These are phyloP conservation scores for Quercus gilva DNA, from an alignment of 306 rosid species.

Conservation along the genomic window DNA sequence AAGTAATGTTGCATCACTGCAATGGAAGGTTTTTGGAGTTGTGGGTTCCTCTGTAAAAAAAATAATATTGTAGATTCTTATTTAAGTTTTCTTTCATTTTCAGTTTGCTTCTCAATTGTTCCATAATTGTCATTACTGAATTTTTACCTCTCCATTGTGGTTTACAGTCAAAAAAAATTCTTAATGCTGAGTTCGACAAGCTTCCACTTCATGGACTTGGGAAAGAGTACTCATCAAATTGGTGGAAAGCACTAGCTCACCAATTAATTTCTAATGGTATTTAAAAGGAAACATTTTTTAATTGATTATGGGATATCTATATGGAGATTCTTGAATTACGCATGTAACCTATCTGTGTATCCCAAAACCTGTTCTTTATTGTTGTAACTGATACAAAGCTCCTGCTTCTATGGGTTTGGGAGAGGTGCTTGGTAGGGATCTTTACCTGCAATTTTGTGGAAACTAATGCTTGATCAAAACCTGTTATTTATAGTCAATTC, in stretches of 20 bases:
- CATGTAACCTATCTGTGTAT: not conserved
- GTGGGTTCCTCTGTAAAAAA: not conserved
- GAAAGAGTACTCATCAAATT: conserved; percentile 64
- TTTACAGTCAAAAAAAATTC: conserved; percentile 66
- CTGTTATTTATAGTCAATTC: not conserved
- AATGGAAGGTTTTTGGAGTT: not conserved
- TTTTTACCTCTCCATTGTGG: conserved; percentile 30
- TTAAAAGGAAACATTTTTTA: conserved; percentile 17
- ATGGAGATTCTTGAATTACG: conserved; percentile 15
- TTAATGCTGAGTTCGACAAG: conserved; percentile 64
- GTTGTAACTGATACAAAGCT: too few species aligned
- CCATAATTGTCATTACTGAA: conserved; percentile 18
- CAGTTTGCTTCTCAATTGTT: conserved; percentile 15
- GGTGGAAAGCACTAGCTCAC: conserved; percentile 92
- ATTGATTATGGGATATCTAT: not conserved
- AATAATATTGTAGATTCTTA: conserved; percentile 3
- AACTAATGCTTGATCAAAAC: too few species aligned
- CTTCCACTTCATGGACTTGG: conserved; percentile 97
- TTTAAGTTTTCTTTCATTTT: conserved; percentile 2
- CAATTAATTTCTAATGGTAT: conserved; percentile 70
- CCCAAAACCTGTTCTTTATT: not conserved
- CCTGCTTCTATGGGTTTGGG: too few species aligned
- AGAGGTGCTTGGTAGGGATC: too few species aligned
- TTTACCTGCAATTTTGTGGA: too few species aligned
- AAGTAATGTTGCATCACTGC: conserved; percentile 5